Evolutionary conservation across 2,329 filamentous ascomycete species (phyloP).

Genomic region (Chaetomium globosum): DNA sequence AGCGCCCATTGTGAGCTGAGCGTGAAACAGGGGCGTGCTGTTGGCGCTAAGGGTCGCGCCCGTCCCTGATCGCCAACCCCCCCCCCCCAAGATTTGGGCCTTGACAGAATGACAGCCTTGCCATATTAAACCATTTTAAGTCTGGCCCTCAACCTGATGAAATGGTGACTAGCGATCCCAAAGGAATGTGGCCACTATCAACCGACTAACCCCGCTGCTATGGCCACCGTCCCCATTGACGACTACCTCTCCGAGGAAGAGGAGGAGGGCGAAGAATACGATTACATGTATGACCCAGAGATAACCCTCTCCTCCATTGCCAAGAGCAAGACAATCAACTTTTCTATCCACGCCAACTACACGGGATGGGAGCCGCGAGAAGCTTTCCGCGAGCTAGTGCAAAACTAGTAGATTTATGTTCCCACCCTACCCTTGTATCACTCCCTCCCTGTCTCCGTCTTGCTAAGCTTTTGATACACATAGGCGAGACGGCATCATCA

Average conservation of each 20-base stretch:
- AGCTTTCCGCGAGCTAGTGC: constrained; percentile 42
- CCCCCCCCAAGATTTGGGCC: no score
- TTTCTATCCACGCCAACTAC: constrained; percentile 26
- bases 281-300: constrained; percentile 2
- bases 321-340: constrained; percentile 23
- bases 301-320: constrained; percentile 5
- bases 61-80: no score
- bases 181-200: neutral
- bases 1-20: no score
- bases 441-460: neutral
- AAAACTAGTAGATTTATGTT: constrained; percentile 40
- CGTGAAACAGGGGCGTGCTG: no score
- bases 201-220: neutral
- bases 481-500: constrained; percentile 41
- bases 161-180: neutral
- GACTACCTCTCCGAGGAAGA: neutral
- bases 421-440: neutral
- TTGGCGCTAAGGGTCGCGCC: no score
- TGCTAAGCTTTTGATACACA: constrained; percentile 7
- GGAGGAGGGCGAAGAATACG: neutral
- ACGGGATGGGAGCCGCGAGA: constrained; percentile 31
- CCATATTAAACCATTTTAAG: no score
- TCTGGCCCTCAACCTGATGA: no score
- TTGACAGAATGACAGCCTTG: no score
- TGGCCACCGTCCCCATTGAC: neutral